phyloP scores from a whole-genome alignment of 75 land plant species.

The Picea sitchensis region DNA sequence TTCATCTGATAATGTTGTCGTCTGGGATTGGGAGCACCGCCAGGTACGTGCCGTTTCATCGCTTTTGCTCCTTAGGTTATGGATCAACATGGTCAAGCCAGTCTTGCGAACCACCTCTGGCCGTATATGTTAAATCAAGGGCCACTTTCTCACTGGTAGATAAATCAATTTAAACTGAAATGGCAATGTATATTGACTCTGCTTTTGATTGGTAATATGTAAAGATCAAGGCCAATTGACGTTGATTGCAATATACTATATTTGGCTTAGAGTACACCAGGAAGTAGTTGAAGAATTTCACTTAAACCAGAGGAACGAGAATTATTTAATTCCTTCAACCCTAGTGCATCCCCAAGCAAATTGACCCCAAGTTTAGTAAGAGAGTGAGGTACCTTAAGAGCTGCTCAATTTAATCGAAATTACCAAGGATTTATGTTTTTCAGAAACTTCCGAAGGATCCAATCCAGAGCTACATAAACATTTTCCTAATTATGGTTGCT shows the following conservation, averaged over 20 bases:
- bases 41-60: slow-evolving; percentile 46
- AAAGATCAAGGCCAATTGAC: no score
- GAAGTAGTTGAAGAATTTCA: not conserved
- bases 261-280: no score
- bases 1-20: slow-evolving; percentile 90
- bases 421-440: no score
- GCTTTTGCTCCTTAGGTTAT: not conserved
- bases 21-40: slow-evolving; percentile 99
- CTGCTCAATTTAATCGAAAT: no score
- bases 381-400: no score
- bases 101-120: not conserved
- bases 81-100: not conserved
- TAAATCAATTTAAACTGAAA: not conserved
- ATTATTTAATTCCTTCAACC: no score
- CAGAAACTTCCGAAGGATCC: no score
- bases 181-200: not conserved
- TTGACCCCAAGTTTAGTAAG: no score
- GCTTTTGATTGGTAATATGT: not conserved
- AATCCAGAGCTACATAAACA: no score
- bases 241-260: no score
- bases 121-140: not conserved
- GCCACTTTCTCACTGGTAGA: not conserved
- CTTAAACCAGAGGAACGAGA: not conserved
- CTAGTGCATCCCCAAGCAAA: no score
- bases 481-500: no score